Evolutionary conservation across 768 basidiomycete genomes (phyloP).

Genomic region (Omphalotus guepiniiformis): DNA sequence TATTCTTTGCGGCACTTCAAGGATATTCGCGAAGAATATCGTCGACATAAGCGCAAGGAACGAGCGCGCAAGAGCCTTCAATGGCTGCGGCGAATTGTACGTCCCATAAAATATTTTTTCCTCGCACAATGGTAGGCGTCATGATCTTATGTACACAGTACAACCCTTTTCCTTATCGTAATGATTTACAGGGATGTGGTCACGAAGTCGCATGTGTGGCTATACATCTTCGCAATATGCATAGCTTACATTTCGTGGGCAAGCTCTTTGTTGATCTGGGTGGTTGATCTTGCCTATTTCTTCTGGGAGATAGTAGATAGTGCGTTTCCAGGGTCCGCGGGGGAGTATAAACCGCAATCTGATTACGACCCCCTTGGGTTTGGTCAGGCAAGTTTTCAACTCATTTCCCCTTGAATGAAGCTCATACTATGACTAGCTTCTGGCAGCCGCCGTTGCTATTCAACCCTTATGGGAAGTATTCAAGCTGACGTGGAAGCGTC

Average conservation of each 20-base stretch:
- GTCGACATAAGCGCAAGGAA: not conserved
- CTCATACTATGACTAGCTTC: conserved; percentile 1
- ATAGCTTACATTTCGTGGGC: conserved; percentile 8
- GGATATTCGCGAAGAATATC: conserved; percentile 8
- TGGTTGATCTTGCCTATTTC: not conserved
- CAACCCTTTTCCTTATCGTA: not conserved
- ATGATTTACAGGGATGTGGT: conserved; percentile 8
- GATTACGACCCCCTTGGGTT: conserved; percentile 2
- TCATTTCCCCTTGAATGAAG: not conserved
- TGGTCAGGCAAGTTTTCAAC: not conserved
- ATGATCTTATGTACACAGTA: not conserved
- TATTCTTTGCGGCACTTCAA: conserved; percentile 8
- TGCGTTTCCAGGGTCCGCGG: not conserved
- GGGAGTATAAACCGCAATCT: not conserved
- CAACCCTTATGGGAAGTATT: conserved; percentile 4
- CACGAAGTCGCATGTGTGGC: conserved; percentile 8
- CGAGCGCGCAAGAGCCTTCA: not conserved
- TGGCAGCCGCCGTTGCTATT: conserved; percentile 4
- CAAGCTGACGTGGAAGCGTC: conserved; percentile 2
- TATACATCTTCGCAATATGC: not conserved
- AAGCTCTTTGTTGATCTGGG: conserved; percentile 3
- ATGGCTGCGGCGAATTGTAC: conserved; percentile 4
- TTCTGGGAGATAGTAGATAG: not conserved
- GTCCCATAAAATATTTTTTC: not conserved
- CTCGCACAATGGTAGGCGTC: conserved; percentile 3